These are phyloP conservation scores for Suillus brevipes DNA, from an alignment of 768 basidiomycete genomes.

Conservation along the genomic window DNA sequence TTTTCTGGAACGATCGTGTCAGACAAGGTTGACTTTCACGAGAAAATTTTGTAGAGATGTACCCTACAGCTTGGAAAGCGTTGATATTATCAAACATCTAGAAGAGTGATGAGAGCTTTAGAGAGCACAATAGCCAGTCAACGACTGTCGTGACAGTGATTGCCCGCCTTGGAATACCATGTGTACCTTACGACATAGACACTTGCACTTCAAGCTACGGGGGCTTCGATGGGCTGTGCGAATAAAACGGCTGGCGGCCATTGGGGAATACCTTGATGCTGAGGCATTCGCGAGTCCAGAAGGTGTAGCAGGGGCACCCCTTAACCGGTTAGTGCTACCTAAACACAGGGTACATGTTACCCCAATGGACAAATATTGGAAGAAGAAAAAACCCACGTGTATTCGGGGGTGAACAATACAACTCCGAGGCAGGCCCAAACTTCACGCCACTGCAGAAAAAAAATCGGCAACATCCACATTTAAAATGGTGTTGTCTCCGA, in stretches of 20 bases:
- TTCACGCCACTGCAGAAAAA: background rate
- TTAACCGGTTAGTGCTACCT: background rate
- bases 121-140: background rate
- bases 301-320: background rate
- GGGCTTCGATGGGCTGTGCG: background rate
- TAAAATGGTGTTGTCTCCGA: background rate
- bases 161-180: background rate
- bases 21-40: background rate
- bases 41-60: background rate
- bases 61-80: background rate
- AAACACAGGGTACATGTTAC: background rate
- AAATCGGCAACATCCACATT: background rate
- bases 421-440: background rate
- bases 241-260: background rate
- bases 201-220: background rate
- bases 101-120: background rate
- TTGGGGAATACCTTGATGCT: background rate
- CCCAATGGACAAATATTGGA: background rate
- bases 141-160: background rate
- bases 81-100: background rate
- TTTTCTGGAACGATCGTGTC: background rate
- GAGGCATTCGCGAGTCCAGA: background rate
- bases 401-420: slow-evolving; percentile 1
- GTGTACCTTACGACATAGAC: background rate
- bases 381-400: background rate